Percentiles rank a stretch among this genome's conserved stretches.
phyloP scores from a whole-genome alignment of 495 filamentous ascomycete genomes.

The Peziza echinospora region DNA sequence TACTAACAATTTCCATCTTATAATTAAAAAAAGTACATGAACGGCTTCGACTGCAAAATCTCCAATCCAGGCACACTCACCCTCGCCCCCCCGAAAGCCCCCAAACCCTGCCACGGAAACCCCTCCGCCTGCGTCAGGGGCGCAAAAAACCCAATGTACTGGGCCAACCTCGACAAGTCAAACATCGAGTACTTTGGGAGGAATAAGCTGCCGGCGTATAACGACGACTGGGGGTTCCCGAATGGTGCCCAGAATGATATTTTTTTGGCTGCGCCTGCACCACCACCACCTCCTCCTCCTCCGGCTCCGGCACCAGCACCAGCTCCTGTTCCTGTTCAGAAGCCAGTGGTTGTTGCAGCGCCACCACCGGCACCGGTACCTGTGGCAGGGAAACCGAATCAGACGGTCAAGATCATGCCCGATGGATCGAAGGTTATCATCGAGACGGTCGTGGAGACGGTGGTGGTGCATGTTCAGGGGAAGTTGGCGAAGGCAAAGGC shows the following conservation, averaged over 20 bases:
- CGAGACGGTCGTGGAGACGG: too few species aligned
- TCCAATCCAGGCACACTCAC: constrained; percentile 23
- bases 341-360: too few species aligned
- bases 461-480: too few species aligned
- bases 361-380: too few species aligned
- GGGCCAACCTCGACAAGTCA: constrained; percentile 21
- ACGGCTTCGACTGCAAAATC: constrained; percentile 34
- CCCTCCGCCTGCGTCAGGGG: constrained; percentile 28
- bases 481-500: too few species aligned
- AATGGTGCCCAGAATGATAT: constrained; percentile 29
- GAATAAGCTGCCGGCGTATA: constrained; percentile 23
- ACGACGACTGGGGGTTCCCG: constrained; percentile 22
- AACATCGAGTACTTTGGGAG: constrained; percentile 25
- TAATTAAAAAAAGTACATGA: constrained; percentile 32
- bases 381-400: too few species aligned
- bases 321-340: too few species aligned
- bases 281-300: too few species aligned
- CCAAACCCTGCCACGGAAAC: constrained; percentile 25
- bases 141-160: constrained; percentile 26
- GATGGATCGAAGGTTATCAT: too few species aligned
- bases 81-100: constrained; percentile 23
- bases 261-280: too few species aligned
- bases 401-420: too few species aligned
- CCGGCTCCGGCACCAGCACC: too few species aligned
- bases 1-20: background rate